Evolutionary conservation across 176 grass and related monocot genomes (phyloP).

Genomic region (Carex scoparia): DNA sequence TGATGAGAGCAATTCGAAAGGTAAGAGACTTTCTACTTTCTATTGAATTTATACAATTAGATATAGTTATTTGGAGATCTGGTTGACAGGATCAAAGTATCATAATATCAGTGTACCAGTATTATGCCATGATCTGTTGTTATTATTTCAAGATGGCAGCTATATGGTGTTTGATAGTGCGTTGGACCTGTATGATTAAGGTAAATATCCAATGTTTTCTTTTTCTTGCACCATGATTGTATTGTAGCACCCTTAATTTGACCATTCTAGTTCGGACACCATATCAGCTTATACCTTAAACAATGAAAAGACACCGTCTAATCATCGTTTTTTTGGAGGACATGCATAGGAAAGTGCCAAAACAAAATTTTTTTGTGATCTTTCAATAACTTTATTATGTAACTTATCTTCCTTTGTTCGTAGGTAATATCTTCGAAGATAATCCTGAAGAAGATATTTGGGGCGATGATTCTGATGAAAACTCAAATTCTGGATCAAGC

Average conservation of each 20-base stretch:
- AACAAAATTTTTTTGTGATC: no score
- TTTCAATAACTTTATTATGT: background rate
- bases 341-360: background rate
- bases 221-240: no score
- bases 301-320: background rate
- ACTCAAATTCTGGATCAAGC: slow-evolving; percentile 3
- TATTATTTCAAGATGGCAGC: background rate
- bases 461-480: slow-evolving; percentile 42
- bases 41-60: background rate
- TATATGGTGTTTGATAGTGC: background rate
- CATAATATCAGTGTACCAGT: background rate
- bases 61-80: background rate
- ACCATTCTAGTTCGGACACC: background rate
- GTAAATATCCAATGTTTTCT: no score
- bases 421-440: slow-evolving; percentile 16
- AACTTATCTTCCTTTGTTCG: background rate
- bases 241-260: background rate
- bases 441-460: slow-evolving; percentile 27
- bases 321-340: background rate
- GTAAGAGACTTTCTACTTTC: background rate
- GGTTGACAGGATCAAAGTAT: background rate
- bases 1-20: background rate
- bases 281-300: background rate
- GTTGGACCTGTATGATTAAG: no score
- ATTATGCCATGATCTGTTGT: background rate